phyloP scores from a whole-genome alignment of 495 filamentous ascomycete species.

The Tuber calosporum region DNA sequence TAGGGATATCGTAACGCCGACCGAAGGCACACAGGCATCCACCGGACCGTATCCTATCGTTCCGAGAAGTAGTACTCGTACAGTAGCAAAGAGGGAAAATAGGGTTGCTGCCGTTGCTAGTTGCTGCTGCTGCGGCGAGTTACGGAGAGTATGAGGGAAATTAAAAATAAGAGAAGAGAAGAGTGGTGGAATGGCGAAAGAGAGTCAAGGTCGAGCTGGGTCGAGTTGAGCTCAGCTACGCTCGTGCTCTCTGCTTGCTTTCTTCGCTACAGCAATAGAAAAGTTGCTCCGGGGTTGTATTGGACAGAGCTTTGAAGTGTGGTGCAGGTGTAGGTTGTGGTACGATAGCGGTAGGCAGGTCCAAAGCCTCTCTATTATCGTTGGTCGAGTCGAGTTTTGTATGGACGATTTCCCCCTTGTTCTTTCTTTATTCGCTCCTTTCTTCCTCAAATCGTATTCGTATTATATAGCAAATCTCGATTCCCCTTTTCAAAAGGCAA shows the following conservation, averaged over 20 bases:
- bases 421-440: neutral
- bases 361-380: constrained; percentile 1
- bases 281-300: neutral
- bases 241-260: neutral
- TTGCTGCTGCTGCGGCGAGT: neutral
- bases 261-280: neutral
- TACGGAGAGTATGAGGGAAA: neutral
- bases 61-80: too few species aligned
- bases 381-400: neutral
- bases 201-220: neutral
- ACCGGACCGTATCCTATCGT: neutral
- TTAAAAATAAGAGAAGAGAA: neutral
- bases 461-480: neutral
- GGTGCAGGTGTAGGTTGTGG: neutral
- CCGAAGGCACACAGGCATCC: neutral
- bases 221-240: neutral
- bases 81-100: neutral
- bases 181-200: neutral
- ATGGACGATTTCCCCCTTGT: neutral
- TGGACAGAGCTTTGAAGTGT: neutral
- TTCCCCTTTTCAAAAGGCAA: constrained; percentile 2
- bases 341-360: neutral
- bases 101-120: neutral
- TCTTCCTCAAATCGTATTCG: too few species aligned
- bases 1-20: neutral